Percentiles rank a stretch among this genome's conserved stretches.
Evolutionary conservation across 768 basidiomycete genomes (phyloP).

Genomic region (Kockovaella imperatae): DNA sequence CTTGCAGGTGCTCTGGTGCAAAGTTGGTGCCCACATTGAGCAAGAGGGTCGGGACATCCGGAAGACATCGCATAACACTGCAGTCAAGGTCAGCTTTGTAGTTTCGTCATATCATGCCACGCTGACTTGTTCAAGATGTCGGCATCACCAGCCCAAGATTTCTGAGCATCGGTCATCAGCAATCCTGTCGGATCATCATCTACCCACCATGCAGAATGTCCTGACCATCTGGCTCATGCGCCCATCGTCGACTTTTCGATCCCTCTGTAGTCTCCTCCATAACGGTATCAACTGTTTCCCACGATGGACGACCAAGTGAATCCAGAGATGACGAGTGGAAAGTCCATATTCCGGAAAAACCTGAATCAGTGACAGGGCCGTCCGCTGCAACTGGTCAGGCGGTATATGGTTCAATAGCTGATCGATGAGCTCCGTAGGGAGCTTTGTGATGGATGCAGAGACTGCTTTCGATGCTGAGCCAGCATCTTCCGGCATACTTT

Average conservation of each 20-base stretch:
- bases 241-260: conserved; percentile 5
- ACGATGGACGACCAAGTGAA: conserved; percentile 52
- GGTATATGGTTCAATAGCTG: conserved; percentile 55
- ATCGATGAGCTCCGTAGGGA: conserved; percentile 64
- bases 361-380: conserved; percentile 55
- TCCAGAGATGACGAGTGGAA: conserved; percentile 55
- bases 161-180: conserved; percentile 52
- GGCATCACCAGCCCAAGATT: conserved; percentile 66
- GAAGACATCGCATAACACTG: conserved; percentile 54
- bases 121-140: conserved; percentile 59
- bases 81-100: not conserved
- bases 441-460: conserved; percentile 28
- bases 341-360: conserved; percentile 60
- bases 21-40: conserved; percentile 74
- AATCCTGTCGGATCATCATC: conserved; percentile 47
- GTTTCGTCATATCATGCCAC: conserved; percentile 1
- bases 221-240: conserved; percentile 10
- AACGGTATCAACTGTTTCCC: conserved; percentile 54
- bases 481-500: too few species aligned
- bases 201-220: conserved; percentile 14
- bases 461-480: too few species aligned
- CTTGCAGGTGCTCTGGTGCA: conserved; percentile 70
- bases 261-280: conserved; percentile 52
- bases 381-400: conserved; percentile 49
- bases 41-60: conserved; percentile 50